These are phyloP conservation scores for Reutealis trisperma DNA, from an alignment of 345 rosid genomes.

Conservation along the genomic window DNA sequence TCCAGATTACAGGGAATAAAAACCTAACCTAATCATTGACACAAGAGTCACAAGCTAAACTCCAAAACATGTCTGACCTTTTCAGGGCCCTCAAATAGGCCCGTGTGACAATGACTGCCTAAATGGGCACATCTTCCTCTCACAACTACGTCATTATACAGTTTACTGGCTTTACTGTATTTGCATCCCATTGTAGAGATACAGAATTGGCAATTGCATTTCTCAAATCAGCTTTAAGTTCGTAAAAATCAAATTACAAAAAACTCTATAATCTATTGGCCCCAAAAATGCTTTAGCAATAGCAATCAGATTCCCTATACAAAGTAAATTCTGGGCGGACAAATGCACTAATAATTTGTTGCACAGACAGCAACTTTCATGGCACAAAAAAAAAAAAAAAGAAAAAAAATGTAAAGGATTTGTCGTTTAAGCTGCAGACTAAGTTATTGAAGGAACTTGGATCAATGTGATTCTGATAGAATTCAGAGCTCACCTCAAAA, in stretches of 20 bases:
- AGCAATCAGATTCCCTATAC: no score
- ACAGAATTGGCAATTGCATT: no score
- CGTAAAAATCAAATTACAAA: no score
- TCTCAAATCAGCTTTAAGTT: no score
- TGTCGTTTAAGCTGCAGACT: no score
- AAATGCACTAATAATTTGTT: not conserved
- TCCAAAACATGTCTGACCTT: not conserved
- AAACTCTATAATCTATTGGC: no score
- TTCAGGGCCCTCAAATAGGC: not conserved
- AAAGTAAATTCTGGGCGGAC: not conserved
- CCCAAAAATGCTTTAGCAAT: no score
- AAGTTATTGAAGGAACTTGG: not conserved
- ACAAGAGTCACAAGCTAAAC: not conserved
- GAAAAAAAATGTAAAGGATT: no score
- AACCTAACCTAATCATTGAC: not conserved
- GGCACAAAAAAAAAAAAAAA: not conserved
- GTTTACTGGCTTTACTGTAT: no score
- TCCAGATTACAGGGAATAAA: not conserved
- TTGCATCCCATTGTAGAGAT: no score
- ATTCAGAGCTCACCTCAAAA: not conserved
- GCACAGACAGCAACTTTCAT: not conserved
- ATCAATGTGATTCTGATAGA: not conserved
- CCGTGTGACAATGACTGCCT: not conserved
- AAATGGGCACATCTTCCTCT: not conserved
- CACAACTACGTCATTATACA: no score